Evolutionary conservation across 768 basidiomycete species (phyloP).

Genomic region (Cystofilobasidium macerans): DNA sequence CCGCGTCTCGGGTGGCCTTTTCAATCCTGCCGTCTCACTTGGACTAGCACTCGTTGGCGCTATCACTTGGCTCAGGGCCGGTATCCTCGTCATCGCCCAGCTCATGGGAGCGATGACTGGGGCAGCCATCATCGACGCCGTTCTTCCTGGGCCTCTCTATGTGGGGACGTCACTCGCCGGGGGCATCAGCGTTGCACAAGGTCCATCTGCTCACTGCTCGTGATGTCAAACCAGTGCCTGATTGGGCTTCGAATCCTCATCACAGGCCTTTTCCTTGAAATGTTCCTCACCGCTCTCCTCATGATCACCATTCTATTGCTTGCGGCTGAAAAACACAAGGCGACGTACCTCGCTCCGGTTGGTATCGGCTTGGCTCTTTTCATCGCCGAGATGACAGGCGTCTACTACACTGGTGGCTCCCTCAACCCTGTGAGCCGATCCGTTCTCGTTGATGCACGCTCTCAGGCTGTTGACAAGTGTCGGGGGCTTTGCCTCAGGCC

Average conservation of each 20-base stretch:
- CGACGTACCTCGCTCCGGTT: constrained; percentile 42
- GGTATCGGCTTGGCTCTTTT: constrained; percentile 40
- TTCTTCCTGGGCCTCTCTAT: constrained; percentile 37
- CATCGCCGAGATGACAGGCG: constrained; percentile 28
- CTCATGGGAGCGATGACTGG: constrained; percentile 38
- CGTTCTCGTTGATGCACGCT: no score
- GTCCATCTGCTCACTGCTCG: constrained; percentile 29
- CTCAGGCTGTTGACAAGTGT: no score
- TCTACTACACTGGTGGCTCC: constrained; percentile 21
- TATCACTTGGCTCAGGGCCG: constrained; percentile 36
- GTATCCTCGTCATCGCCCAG: constrained; percentile 36
- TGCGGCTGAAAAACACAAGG: constrained; percentile 35
- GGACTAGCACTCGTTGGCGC: constrained; percentile 40
- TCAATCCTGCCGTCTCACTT: constrained; percentile 40
- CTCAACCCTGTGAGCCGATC: constrained; percentile 8
- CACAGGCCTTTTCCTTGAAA: constrained; percentile 15
- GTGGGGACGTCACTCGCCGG: constrained; percentile 28
- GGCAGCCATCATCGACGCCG: constrained; percentile 36
- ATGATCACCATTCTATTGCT: constrained; percentile 17
- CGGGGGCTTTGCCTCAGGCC: background rate
- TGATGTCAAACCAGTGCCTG: background rate
- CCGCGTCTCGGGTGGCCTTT: constrained; percentile 22
- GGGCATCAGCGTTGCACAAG: constrained; percentile 33
- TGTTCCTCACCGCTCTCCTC: background rate
- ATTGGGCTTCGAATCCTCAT: background rate